Conservation (phyloP, 1,284 basidiomycete genomes). For the Austroboletus niveus region DNA sequence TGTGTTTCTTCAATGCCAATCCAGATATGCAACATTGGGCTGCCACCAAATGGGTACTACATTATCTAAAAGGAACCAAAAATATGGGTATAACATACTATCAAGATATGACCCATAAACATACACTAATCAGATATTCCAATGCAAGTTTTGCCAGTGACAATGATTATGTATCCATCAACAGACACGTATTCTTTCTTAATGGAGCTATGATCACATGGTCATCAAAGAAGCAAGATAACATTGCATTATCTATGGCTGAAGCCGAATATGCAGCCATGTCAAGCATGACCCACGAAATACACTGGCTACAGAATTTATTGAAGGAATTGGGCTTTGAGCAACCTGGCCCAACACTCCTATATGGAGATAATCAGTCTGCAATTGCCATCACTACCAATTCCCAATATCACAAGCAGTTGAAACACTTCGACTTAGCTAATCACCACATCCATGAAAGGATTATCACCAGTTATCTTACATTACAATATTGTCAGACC, state of each 20-base stretch:
- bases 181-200: not conserved
- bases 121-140: not conserved
- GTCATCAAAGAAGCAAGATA: not conserved
- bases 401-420: not conserved
- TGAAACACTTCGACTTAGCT: not conserved
- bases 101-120: not conserved
- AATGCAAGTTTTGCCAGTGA: not conserved
- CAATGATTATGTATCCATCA: not conserved
- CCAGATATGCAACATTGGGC: not conserved
- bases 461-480: not conserved
- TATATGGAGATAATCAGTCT: conserved; percentile 1
- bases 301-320: not conserved
- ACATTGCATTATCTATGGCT: not conserved
- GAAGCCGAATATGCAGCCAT: not conserved
- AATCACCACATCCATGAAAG: not conserved
- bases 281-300: not conserved
- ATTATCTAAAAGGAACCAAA: not conserved
- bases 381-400: not conserved
- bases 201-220: not conserved
- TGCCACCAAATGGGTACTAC: not conserved
- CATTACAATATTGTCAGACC: not conserved
- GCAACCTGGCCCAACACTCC: not conserved
- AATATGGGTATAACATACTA: not conserved
- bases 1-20: conserved; percentile 1
- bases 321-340: not conserved